Evolutionary conservation across 164 flowering plant genomes (phyloP), one percentile per base, ranked within the genome.

Genomic region (Vitis rupestris): DNA sequence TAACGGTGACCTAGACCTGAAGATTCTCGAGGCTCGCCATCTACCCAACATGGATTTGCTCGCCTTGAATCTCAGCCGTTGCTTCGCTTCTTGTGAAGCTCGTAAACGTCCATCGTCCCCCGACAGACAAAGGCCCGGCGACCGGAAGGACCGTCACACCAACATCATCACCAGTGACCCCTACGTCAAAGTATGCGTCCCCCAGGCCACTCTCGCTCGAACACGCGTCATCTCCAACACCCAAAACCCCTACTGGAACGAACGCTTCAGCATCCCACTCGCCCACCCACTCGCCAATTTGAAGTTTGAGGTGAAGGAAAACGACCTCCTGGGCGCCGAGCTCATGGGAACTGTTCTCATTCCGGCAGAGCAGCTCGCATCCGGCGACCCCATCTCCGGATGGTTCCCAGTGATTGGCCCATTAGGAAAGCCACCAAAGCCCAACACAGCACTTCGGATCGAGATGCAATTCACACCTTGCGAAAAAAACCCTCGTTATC

Each of bases 41-140:
- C 30, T 83, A n/a, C 86, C 84, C 11, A 81, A 81, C 78, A 79
- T 83, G 86, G 86, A 83, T 66, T 0, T 74, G 3, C 13, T 79
- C 63, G 53, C 79, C 11, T 68, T 72, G 31, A 75, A 48, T 15
- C 13, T 83, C 48, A 77, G 79, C 64, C 77, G 72, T 29, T 81
- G 83, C 70, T 68, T 83, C 74, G 50, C 79, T 13, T 6, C 44
- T 37, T 37, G 44, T 37, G 44, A 37, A 37, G 44, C 44, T 37
- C 4, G 7, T 37, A 3, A 37, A 37, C 7, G 6, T 37, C 44
- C 44, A 37, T 37, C 44, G 4, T 0, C 44, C 6, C 44, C 44
- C 44, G 7, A 37, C 2, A 2, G 2, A 23, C 27, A 23, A 23
- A 23, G 27, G 44, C 44, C 44, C 44, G 44, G 44, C 44, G 44